phyloP scores from a whole-genome alignment of 2,329 filamentous ascomycete species.

The Bimuria novae-zelandiae region DNA sequence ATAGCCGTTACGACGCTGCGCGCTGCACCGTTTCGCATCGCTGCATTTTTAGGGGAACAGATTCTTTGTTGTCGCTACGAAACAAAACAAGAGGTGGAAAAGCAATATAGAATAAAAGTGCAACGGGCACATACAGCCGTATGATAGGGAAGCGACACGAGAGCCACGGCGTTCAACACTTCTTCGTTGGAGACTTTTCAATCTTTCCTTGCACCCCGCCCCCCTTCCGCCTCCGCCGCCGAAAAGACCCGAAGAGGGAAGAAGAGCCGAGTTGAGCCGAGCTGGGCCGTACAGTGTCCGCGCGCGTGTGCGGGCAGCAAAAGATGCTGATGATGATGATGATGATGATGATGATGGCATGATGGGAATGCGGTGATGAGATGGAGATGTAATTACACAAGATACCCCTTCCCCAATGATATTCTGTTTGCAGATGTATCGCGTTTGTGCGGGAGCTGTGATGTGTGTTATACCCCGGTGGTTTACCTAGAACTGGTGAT shows the following conservation, averaged over 20 bases:
- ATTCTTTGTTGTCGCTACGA: neutral
- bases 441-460: no score
- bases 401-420: conserved; percentile 37
- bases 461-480: no score
- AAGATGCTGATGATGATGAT: neutral
- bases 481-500: no score
- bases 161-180: neutral
- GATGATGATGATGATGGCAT: conserved; percentile 12
- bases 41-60: neutral
- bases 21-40: neutral
- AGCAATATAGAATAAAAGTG: neutral
- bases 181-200: neutral
- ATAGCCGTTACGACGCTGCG: neutral
- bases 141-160: neutral
- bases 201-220: conserved; percentile 1
- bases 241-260: neutral
- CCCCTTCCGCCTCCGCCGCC: neutral
- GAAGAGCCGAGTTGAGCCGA: neutral
- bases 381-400: conserved; percentile 27
- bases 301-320: neutral
- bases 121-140: neutral
- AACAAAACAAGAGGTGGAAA: neutral
- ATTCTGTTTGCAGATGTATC: no score
- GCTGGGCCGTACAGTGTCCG: neutral
- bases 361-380: conserved; percentile 3